Evolutionary conservation across 1,284 basidiomycete species (phyloP), one percentile per base, ranked within the genome.

Genomic region (Cutaneotrichosporon arboriforme): DNA sequence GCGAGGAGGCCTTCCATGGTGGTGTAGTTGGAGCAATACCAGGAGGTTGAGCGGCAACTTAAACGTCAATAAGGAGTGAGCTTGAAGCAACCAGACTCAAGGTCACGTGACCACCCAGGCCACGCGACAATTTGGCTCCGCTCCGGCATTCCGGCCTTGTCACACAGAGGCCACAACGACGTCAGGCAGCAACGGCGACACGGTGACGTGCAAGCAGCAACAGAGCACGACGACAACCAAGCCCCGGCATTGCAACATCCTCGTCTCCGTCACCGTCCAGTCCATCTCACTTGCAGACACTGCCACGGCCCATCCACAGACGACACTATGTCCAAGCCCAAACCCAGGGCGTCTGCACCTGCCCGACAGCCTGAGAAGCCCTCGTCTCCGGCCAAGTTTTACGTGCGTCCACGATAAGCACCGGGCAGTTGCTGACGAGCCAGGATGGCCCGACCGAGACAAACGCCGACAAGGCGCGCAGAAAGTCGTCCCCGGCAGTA

Each of bases 1-100:
- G 90, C 69, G 14, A 75, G 62, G 14, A 75, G 67, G 23, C 63
- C 66, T 55, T 75, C 68, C 73, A 75, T 76, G 35, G n/a, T 63
- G 43, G 13, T n/a, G 18, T 20, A 9, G 34, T n/a, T 4, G 21
- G 44, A 40, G 17, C 20, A 49, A 41, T 49, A 7, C n/a, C n/a
- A n/a, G n/a, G n/a, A n/a, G n/a, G 26, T 33, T 40, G 38, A 38
- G 44, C 34, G 44, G 44, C 44, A 20, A 46, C 20, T 46, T 20
- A 21, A 31, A n/a, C n/a, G n/a, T 31, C 26, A 7, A 31, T 5
- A 17, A 18, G n/a, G 21, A 21, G 10, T 22, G 10, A 22, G n/a
- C n/a, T n/a, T n/a, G n/a, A n/a, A n/a, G n/a, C n/a, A n/a, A n/a
- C n/a, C n/a, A n/a, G n/a, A n/a, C n/a, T n/a, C n/a, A n/a, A n/a